Evolutionary conservation across 2,329 filamentous ascomycete genomes (phyloP).

Genomic region (Fusarium torulosum): DNA sequence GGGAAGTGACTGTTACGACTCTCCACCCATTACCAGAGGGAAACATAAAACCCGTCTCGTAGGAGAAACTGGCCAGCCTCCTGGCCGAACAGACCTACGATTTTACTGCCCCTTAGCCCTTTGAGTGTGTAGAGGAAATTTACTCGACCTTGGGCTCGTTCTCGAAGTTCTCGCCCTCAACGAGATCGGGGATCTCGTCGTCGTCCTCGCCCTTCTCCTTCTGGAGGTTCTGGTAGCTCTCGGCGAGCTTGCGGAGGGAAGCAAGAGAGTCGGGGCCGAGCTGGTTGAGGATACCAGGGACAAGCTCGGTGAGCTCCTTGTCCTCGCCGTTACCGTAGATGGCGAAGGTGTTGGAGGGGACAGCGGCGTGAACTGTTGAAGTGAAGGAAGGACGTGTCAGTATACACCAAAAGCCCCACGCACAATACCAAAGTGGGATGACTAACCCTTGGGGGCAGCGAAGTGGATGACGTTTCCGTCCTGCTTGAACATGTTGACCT

Average conservation of each 20-base stretch:
- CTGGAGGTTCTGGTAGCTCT: conserved; percentile 99
- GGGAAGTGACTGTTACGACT: conserved; percentile 46
- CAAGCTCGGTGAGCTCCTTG: conserved; percentile 99
- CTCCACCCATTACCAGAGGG: conserved; percentile 43
- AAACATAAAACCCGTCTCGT: conserved; percentile 44
- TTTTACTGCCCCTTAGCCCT: conserved; percentile 45
- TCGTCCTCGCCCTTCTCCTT: conserved; percentile 87
- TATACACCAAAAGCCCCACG: conserved; percentile 41
- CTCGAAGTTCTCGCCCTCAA: conserved; percentile 98
- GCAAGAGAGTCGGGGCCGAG: conserved; percentile 98
- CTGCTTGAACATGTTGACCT: conserved; percentile 99
- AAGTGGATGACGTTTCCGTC: conserved; percentile 99
- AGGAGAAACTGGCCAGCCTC: conserved; percentile 45
- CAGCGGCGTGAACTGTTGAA: conserved; percentile 87
- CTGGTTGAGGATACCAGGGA: conserved; percentile 99
- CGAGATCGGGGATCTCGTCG: conserved; percentile 96
- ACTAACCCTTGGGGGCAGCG: conserved; percentile 93
- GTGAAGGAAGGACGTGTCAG: conserved; percentile 26
- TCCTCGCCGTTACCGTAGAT: conserved; percentile 99
- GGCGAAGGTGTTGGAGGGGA: conserved; percentile 98
- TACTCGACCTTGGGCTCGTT: conserved; percentile 97
- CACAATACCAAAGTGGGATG: conserved; percentile 27
- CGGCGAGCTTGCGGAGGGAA: conserved; percentile 96
- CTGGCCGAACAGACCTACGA: conserved; percentile 44
- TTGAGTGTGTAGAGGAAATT: conserved; percentile 45